These are phyloP conservation scores for Brettanomyces bruxellensis DNA, from an alignment of 805 yeast genomes.

Conservation along the genomic window DNA sequence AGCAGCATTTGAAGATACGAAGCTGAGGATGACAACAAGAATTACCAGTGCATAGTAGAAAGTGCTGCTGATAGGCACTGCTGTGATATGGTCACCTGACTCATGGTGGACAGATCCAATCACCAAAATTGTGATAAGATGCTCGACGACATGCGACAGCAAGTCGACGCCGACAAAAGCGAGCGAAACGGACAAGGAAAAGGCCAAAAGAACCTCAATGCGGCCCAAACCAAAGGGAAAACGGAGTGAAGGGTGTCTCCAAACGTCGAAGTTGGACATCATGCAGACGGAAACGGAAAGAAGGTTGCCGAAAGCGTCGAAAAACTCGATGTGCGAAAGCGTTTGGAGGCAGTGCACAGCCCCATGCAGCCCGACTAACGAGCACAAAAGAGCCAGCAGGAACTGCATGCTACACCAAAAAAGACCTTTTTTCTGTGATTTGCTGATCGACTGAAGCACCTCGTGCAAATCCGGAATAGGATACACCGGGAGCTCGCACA, in stretches of 20 bases:
- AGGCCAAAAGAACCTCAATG: slow-evolving; percentile 78
- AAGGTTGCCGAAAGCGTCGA: slow-evolving; percentile 74
- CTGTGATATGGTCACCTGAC: background rate
- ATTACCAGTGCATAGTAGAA: slow-evolving; percentile 23
- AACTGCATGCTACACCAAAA: slow-evolving; percentile 54
- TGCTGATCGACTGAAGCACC: slow-evolving; percentile 47
- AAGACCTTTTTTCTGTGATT: slow-evolving; percentile 49
- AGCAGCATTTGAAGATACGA: slow-evolving; percentile 22
- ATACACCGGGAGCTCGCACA: slow-evolving; percentile 50
- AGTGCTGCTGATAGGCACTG: background rate
- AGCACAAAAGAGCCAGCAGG: slow-evolving; percentile 43
- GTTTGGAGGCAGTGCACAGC: slow-evolving; percentile 59
- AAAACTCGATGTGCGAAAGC: slow-evolving; percentile 77
- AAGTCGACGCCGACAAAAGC: slow-evolving; percentile 88
- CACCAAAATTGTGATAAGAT: slow-evolving; percentile 39
- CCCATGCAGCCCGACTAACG: slow-evolving; percentile 48
- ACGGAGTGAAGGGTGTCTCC: slow-evolving; percentile 74
- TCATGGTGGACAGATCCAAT: slow-evolving; percentile 17
- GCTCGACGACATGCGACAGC: slow-evolving; percentile 80
- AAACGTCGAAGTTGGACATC: slow-evolving; percentile 85
- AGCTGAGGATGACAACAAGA: slow-evolving; percentile 20
- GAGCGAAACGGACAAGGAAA: slow-evolving; percentile 76
- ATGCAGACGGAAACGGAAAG: slow-evolving; percentile 65
- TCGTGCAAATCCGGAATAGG: slow-evolving; percentile 70
- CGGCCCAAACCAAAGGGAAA: slow-evolving; percentile 94